Evolutionary conservation across 805 yeast species (phyloP).

Genomic region (Hanseniaspora lachancei): DNA sequence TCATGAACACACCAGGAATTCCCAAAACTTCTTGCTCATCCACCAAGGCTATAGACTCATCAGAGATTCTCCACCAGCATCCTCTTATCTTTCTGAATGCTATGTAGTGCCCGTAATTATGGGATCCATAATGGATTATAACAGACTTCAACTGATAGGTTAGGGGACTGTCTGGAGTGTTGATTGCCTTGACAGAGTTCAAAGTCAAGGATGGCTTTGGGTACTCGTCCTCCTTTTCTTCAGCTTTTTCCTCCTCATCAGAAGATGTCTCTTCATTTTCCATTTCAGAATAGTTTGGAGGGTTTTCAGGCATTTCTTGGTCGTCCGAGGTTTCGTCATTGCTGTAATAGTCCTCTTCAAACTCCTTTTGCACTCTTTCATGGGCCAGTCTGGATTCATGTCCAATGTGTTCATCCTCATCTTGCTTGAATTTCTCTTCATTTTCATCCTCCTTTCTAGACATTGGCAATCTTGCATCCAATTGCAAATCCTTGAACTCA

Average conservation of each 20-base stretch:
- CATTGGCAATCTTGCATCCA: conserved; percentile 70
- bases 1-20: conserved; percentile 83
- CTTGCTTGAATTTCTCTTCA: conserved; percentile 18
- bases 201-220: conserved; percentile 15
- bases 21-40: conserved; percentile 66
- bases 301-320: conserved; percentile 10
- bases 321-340: conserved; percentile 21
- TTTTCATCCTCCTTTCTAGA: conserved; percentile 42
- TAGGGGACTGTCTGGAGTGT: conserved; percentile 32
- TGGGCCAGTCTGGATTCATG: conserved; percentile 15
- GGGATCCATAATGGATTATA: conserved; percentile 88
- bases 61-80: conserved; percentile 91
- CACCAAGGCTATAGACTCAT: conserved; percentile 71
- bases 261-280: conserved; percentile 12
- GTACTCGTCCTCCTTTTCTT: conserved; percentile 12
- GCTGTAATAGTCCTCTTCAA: conserved; percentile 26
- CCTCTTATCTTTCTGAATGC: conserved; percentile 73
- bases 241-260: conserved; percentile 12
- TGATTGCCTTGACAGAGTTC: conserved; percentile 15
- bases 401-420: conserved; percentile 24
- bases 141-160: conserved; percentile 69
- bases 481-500: conserved; percentile 52
- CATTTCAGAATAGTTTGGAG: conserved; percentile 6
- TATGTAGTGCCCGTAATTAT: conserved; percentile 93
- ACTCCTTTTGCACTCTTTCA: conserved; percentile 23